phyloP scores from a whole-genome alignment of 1,284 basidiomycete genomes.

The Melampsora americana region DNA sequence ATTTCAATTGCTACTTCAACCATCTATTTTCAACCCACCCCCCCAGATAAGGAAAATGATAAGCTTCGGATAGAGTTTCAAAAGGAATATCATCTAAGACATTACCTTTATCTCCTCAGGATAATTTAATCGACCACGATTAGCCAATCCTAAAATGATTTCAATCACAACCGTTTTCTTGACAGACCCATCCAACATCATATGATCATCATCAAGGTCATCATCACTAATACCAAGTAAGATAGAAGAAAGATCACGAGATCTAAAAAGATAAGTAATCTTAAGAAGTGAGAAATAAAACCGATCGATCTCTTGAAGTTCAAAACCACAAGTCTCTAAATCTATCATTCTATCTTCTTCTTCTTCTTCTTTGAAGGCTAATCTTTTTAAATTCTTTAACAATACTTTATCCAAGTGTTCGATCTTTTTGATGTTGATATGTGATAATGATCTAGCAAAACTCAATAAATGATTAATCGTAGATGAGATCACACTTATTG shows the following conservation, averaged over 20 bases:
- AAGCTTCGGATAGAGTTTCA: background rate
- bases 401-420: constrained; percentile 80
- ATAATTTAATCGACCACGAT: constrained; percentile 80
- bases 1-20: constrained; percentile 41
- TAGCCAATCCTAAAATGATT: constrained; percentile 74
- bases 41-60: background rate
- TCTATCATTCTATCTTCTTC: background rate
- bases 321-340: constrained; percentile 64
- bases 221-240: constrained; percentile 9
- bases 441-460: constrained; percentile 64
- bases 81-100: background rate
- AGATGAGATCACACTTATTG: constrained; percentile 71
- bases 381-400: constrained; percentile 71
- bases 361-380: constrained; percentile 63
- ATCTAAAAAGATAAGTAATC: constrained; percentile 66
- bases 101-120: constrained; percentile 76
- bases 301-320: constrained; percentile 70
- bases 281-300: constrained; percentile 72
- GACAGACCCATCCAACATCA: background rate
- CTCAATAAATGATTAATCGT: constrained; percentile 73
- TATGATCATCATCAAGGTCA: background rate
- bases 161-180: constrained; percentile 76
- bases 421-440: constrained; percentile 78
- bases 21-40: constrained; percentile 5
- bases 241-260: constrained; percentile 64